Evolutionary conservation across 495 filamentous ascomycete species (phyloP).

Genomic region (Pseudomonodictys pantanalensis): DNA sequence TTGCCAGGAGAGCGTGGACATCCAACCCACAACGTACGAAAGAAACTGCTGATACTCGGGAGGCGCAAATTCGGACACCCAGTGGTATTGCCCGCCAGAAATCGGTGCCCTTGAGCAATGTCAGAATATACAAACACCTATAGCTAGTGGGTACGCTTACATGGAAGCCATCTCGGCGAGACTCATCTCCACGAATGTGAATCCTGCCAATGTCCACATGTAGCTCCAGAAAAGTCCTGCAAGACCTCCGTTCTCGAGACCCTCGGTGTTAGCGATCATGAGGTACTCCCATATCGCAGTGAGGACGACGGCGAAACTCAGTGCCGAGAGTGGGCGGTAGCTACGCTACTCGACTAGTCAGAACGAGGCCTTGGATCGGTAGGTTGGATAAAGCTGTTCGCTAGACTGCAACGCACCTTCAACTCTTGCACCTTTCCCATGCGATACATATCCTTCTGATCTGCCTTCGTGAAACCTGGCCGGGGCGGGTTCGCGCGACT

Average conservation of each 20-base stretch:
- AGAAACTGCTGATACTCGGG: constrained; percentile 41
- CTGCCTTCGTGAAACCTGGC: not conserved
- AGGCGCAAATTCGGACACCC: constrained; percentile 53
- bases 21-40: constrained; percentile 52
- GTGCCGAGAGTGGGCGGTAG: not conserved
- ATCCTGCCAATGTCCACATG: constrained; percentile 18
- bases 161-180: constrained; percentile 39
- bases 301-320: constrained; percentile 30
- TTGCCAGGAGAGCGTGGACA: constrained; percentile 43
- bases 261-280: not conserved
- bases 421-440: constrained; percentile 30
- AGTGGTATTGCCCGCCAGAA: constrained; percentile 53
- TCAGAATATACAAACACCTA: not conserved
- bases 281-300: constrained; percentile 33
- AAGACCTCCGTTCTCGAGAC: constrained; percentile 39
- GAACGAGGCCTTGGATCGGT: constrained; percentile 35
- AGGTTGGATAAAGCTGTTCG: constrained; percentile 35
- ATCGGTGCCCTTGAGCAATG: constrained; percentile 46
- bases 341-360: constrained; percentile 27
- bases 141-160: not conserved
- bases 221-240: constrained; percentile 30
- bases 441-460: constrained; percentile 30
- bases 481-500: not conserved
- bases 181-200: constrained; percentile 13
- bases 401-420: constrained; percentile 35